These are phyloP conservation scores for Mycotypha africana DNA, from an alignment of 371 early-diverging fungal genomes.

Conservation along the genomic window DNA sequence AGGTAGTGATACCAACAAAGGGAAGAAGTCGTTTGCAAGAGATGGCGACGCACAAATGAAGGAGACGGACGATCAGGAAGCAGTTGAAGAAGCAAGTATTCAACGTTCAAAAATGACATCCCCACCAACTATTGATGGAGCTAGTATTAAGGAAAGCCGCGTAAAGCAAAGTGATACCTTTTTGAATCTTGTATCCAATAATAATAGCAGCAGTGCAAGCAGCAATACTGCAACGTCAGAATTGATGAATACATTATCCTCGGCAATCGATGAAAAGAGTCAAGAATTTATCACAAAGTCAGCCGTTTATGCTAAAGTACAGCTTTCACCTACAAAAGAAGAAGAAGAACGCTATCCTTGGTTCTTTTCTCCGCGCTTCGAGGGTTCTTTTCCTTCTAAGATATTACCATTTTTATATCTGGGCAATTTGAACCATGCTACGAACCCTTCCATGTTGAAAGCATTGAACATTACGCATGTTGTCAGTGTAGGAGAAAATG, in stretches of 20 bases:
- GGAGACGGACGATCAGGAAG: neutral
- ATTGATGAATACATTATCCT: too few species aligned
- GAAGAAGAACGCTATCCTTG: conserved; percentile 34
- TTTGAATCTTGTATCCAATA: conserved; percentile 27
- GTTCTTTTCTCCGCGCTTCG: conserved; percentile 59
- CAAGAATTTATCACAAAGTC: conserved; percentile 1
- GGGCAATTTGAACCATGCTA: conserved; percentile 63
- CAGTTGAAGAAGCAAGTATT: neutral
- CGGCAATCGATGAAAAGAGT: conserved; percentile 17
- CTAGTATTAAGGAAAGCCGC: conserved; percentile 1
- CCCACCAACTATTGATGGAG: neutral
- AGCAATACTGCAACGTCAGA: neutral
- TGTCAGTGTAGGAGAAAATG: conserved; percentile 60
- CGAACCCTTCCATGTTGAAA: conserved; percentile 56
- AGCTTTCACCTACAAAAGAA: conserved; percentile 10
- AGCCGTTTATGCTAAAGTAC: conserved; percentile 3
- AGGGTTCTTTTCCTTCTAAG: conserved; percentile 62
- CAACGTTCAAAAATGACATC: neutral
- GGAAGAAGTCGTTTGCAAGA: too few species aligned
- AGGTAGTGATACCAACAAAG: too few species aligned
- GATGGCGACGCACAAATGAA: neutral
- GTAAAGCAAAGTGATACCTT: conserved; percentile 17
- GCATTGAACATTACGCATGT: conserved; percentile 55
- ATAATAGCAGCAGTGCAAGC: too few species aligned
- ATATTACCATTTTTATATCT: conserved; percentile 59